phyloP scores from a whole-genome alignment of 495 filamentous ascomycete genomes.

The Lasiosphaeriaceae sp. region DNA sequence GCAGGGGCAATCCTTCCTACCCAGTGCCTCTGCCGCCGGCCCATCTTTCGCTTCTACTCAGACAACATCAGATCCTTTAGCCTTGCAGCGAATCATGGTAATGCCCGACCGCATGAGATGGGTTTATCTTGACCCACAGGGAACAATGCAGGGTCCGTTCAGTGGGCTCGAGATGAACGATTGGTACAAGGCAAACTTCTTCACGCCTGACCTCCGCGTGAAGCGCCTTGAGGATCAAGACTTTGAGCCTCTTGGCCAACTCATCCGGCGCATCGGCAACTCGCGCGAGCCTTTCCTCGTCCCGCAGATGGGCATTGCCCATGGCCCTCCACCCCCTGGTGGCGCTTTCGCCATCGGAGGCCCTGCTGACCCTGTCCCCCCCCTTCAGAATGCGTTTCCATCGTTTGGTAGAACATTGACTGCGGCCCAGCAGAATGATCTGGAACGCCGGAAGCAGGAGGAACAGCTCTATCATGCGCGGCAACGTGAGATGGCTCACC shows the following conservation, averaged over 20 bases:
- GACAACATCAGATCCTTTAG: constrained; percentile 50
- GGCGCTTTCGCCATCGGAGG: constrained; percentile 45
- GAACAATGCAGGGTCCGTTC: constrained; percentile 87
- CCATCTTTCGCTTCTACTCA: constrained; percentile 35
- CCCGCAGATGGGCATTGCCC: constrained; percentile 89
- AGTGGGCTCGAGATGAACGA: constrained; percentile 98
- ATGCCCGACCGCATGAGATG: constrained; percentile 99
- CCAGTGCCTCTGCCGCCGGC: constrained; percentile 29
- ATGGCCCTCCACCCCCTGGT: constrained; percentile 60
- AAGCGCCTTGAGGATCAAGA: constrained; percentile 90
- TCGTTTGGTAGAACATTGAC: constrained; percentile 97
- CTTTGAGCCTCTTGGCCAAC: constrained; percentile 92
- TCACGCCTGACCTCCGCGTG: constrained; percentile 87
- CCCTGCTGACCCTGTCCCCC: constrained; percentile 72
- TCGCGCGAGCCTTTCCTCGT: constrained; percentile 96
- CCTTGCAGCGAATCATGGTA: constrained; percentile 90
- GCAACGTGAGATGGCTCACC: constrained; percentile 78
- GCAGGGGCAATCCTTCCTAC: constrained; percentile 28
- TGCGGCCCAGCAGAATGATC: constrained; percentile 93
- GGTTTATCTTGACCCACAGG: constrained; percentile 95
- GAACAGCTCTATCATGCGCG: constrained; percentile 95
- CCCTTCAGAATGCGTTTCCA: constrained; percentile 92
- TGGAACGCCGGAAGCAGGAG: constrained; percentile 94
- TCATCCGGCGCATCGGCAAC: constrained; percentile 95
- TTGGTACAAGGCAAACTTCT: constrained; percentile 99